Evolutionary conservation across 352 stramenopile species (phyloP).

Genomic region (Phytophthora cajani): DNA sequence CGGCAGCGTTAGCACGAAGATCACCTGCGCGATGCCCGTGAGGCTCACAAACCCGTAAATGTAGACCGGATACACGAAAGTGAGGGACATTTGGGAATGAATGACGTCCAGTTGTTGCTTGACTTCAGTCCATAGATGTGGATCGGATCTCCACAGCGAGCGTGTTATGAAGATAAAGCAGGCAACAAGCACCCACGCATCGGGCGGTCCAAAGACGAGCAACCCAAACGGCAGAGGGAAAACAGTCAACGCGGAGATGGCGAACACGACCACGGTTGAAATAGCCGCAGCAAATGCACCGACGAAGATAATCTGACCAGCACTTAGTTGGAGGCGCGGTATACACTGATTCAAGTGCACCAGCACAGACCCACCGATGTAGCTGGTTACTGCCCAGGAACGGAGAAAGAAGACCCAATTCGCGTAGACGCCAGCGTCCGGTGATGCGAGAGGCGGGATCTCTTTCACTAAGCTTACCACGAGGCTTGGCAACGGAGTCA

Average conservation of each 20-base stretch:
- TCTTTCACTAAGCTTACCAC: slow-evolving; percentile 20
- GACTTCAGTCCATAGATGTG: slow-evolving; percentile 8
- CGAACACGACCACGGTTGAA: slow-evolving; percentile 7
- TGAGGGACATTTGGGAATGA: slow-evolving; percentile 15
- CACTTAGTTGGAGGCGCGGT: slow-evolving; percentile 9
- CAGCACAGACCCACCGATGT: slow-evolving; percentile 12
- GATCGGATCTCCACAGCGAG: slow-evolving; percentile 7
- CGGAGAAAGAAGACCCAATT: slow-evolving; percentile 16
- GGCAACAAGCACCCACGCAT: slow-evolving; percentile 2
- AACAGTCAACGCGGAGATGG: slow-evolving; percentile 6
- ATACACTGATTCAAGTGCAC: slow-evolving; percentile 9
- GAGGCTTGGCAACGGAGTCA: slow-evolving; percentile 20
- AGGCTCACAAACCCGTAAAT: slow-evolving; percentile 15
- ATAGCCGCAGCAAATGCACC: not conserved
- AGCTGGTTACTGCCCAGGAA: slow-evolving; percentile 11
- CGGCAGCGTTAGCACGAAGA: slow-evolving; percentile 12
- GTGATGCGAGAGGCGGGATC: slow-evolving; percentile 1
- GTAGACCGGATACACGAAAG: slow-evolving; percentile 17
- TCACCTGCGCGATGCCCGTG: slow-evolving; percentile 7
- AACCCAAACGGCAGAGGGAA: slow-evolving; percentile 16
- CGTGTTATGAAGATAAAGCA: slow-evolving; percentile 14
- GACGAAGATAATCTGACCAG: slow-evolving; percentile 5
- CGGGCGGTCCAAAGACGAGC: slow-evolving; percentile 1
- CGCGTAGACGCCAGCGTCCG: slow-evolving; percentile 11
- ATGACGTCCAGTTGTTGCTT: slow-evolving; percentile 15